phyloP scores from a whole-genome alignment of 495 filamentous ascomycete species.

The Cenococcum geophilum region DNA sequence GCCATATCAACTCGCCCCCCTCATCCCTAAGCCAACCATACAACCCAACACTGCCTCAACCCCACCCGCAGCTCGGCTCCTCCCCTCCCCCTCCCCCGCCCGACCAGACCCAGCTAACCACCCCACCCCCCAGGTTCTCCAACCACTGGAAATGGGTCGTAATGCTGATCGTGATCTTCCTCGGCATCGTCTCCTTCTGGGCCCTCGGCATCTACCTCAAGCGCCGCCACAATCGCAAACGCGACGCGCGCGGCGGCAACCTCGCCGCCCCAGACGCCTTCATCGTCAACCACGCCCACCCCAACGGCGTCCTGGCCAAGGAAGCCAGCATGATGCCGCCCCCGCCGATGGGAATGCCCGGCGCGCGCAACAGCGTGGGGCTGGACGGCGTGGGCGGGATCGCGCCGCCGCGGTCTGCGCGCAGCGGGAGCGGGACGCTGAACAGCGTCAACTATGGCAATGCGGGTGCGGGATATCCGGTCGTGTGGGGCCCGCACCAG shows the following conservation, averaged over 20 bases:
- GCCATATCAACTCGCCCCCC: too few relatives aligned
- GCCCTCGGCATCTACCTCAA: slow-evolving; percentile 29
- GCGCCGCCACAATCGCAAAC: slow-evolving; percentile 31
- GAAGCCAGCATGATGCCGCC: slow-evolving; percentile 4
- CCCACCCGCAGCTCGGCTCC: not conserved
- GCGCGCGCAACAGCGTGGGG: not conserved
- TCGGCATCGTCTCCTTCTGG: slow-evolving; percentile 32
- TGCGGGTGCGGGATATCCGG: slow-evolving; percentile 16
- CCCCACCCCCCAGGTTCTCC: slow-evolving; percentile 15
- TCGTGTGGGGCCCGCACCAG: slow-evolving; percentile 27
- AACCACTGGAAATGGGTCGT: slow-evolving; percentile 36
- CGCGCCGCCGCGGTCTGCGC: slow-evolving; percentile 20
- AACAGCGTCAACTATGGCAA: slow-evolving; percentile 11
- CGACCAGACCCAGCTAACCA: not conserved
- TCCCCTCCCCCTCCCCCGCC: not conserved
- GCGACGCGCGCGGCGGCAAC: slow-evolving; percentile 24
- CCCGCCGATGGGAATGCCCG: not conserved
- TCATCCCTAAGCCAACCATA: not conserved
- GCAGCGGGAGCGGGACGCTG: slow-evolving; percentile 8
- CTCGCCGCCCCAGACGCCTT: slow-evolving; percentile 21
- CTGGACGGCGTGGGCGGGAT: slow-evolving; percentile 19
- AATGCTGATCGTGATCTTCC: slow-evolving; percentile 36
- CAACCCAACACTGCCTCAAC: not conserved
- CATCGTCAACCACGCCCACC: not conserved
- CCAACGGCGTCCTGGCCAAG: not conserved